Evolutionary conservation across 148 eudicot genomes (phyloP).

Genomic region (Vaccinium darrowii): DNA sequence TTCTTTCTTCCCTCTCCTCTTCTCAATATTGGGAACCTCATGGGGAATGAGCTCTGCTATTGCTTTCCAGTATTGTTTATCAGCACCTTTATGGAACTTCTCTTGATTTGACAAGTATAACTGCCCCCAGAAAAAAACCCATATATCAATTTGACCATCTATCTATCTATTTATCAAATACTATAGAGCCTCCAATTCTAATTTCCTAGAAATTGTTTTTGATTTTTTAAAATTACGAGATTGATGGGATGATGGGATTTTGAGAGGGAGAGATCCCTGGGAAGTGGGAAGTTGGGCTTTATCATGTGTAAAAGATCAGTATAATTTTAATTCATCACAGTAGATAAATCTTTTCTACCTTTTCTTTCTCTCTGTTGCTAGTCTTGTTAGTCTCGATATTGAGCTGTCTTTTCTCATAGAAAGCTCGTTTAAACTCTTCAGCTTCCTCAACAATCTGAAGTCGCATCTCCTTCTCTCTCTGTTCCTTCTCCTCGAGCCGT

Average conservation of each 20-base stretch:
- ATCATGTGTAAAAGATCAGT: background rate
- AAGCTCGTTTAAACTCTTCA: conserved; percentile 69
- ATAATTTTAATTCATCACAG: background rate
- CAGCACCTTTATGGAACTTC: conserved; percentile 86
- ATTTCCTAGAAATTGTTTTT: background rate
- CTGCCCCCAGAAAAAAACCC: conserved; percentile 32
- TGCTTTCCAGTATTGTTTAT: conserved; percentile 90
- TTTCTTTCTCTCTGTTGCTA: conserved; percentile 80
- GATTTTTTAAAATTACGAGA: background rate
- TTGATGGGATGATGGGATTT: background rate
- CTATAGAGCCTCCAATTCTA: background rate
- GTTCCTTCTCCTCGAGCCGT: conserved; percentile 88
- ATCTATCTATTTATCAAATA: background rate
- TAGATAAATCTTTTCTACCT: conserved; percentile 39
- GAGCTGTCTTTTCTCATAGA: conserved; percentile 80
- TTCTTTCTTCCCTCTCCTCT: conserved; percentile 81
- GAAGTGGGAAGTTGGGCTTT: background rate
- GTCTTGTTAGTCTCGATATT: conserved; percentile 76
- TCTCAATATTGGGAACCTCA: conserved; percentile 85
- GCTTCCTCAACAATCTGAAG: conserved; percentile 86
- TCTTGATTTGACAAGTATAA: conserved; percentile 65
- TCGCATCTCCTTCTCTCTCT: conserved; percentile 80
- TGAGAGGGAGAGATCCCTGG: background rate
- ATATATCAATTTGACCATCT: background rate
- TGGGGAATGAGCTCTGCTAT: conserved; percentile 84